Evolutionary conservation across 495 filamentous ascomycete genomes (phyloP), one percentile per base, ranked within the genome.

Genomic region (Staphylotrichum longicolle): DNA sequence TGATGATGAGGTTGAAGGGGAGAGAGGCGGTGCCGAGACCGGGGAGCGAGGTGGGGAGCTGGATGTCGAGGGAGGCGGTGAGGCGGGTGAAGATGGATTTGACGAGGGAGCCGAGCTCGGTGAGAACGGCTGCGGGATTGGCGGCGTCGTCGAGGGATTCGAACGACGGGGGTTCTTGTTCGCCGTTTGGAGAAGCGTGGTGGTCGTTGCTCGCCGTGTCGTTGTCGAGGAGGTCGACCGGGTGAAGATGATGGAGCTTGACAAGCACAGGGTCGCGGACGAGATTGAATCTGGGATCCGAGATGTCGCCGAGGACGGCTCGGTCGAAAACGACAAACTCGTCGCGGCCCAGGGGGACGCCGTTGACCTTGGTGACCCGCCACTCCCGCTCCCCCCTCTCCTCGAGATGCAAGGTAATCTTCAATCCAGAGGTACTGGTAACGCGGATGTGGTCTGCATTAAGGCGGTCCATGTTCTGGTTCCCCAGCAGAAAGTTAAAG

Each of bases 321-420:
- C 88, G 82, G n/a, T 85, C 78, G 58, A 98, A 78, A 68, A 91
- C 90, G 57, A 97, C 84, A 68, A 87, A 91, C 76, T 98, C 94
- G 66, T 96, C 92, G 60, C 90, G 88, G 8, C 94, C 94, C 2
- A 98, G 77, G 0, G 88, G 80, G 34, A 95, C 81, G 67, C 89
- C 89, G 48, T 89, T 89, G 72, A 98, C 83, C 46, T 87, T 87
- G 58, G 85, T 88, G 30, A 95, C 82, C 61, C 90, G 80, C 75
- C 84, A 95, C 41, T 72, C 66, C 14, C 67, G 74, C 14, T 75
- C 73, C 0, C 69, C 68, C 2, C 59, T 63, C 4, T 75, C 80
- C 64, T 94, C 90, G 56, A 87, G 82, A n/a, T 91, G 77, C 83
- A 96, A 84, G 49, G 87, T 87, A 48, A 98, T 70, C 54, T 88